These are phyloP conservation scores for Lycium ferocissimum DNA, from an alignment of 257 asterid genomes.

Conservation along the genomic window DNA sequence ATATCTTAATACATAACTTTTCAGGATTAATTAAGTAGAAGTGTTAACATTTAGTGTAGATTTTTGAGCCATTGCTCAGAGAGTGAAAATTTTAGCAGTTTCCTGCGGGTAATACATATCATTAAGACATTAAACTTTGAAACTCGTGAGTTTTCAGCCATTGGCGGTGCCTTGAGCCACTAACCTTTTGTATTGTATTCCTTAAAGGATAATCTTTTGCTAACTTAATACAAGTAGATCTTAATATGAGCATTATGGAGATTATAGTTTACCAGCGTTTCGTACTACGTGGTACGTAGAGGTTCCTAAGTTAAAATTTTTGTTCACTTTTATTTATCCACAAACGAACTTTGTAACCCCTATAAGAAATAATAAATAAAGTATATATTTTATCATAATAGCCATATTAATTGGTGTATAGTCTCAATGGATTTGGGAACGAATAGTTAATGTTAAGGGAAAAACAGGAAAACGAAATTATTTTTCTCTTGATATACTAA, in stretches of 20 bases:
- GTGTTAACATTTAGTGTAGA: conserved; percentile 33
- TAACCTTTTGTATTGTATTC: conserved; percentile 33
- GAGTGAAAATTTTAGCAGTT: conserved; percentile 30
- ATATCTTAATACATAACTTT: conserved; percentile 28
- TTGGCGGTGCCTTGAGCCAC: conserved; percentile 55
- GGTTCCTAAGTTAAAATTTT: not conserved
- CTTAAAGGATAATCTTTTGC: not conserved
- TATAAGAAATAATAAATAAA: too few species aligned
- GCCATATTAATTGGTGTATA: too few species aligned
- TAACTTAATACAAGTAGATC: not conserved
- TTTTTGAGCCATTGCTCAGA: conserved; percentile 31
- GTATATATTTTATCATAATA: too few species aligned
- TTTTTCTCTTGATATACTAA: too few species aligned
- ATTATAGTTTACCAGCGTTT: not conserved
- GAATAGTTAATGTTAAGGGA: too few species aligned
- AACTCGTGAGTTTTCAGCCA: conserved; percentile 26
- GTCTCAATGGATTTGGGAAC: too few species aligned
- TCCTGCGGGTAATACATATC: conserved; percentile 51
- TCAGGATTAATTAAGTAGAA: not conserved
- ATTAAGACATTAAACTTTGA: conserved; percentile 31
- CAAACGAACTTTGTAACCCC: too few species aligned
- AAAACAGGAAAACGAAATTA: too few species aligned
- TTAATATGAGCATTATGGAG: not conserved
- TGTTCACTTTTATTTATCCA: too few species aligned
- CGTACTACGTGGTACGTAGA: not conserved